Conservation (phyloP, 2,329 filamentous ascomycete genomes). For the Xylariaceae sp. region DNA sequence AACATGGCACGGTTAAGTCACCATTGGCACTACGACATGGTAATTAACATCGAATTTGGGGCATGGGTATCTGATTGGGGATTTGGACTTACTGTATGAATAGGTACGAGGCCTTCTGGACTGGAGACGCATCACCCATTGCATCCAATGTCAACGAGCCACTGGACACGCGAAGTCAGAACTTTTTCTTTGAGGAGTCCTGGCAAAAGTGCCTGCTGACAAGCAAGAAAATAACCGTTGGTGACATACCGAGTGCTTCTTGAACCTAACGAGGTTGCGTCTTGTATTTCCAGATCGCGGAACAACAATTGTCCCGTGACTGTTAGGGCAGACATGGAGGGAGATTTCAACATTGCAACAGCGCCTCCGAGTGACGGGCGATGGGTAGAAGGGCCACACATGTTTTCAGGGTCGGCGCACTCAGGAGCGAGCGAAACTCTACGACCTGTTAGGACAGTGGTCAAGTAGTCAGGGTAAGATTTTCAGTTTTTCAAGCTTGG, state of each 20-base stretch:
- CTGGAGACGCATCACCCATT: no score
- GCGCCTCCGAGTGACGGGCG: background rate
- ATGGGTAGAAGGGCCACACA: background rate
- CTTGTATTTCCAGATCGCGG: background rate
- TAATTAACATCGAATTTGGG: no score
- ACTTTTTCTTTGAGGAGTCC: background rate
- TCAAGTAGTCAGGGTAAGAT: background rate
- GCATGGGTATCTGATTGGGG: no score
- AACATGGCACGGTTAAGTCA: slow-evolving; percentile 30
- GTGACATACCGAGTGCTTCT: background rate
- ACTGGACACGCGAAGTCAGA: no score
- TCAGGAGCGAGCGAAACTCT: no score
- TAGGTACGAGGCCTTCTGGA: no score
- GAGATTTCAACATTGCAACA: background rate
- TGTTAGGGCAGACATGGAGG: background rate
- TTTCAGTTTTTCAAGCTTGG: background rate
- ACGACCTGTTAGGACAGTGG: background rate
- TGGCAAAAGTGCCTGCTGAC: background rate
- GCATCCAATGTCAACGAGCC: no score
- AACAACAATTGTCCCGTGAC: background rate
- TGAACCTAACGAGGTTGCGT: background rate
- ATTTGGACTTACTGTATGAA: no score
- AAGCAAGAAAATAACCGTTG: background rate
- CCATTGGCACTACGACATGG: no score
- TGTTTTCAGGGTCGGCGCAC: background rate